Evolutionary conservation across 192 early-diverging fungal genomes (phyloP), one percentile per base, ranked within the genome.

Genomic region (Coemansia guatemalensis): DNA sequence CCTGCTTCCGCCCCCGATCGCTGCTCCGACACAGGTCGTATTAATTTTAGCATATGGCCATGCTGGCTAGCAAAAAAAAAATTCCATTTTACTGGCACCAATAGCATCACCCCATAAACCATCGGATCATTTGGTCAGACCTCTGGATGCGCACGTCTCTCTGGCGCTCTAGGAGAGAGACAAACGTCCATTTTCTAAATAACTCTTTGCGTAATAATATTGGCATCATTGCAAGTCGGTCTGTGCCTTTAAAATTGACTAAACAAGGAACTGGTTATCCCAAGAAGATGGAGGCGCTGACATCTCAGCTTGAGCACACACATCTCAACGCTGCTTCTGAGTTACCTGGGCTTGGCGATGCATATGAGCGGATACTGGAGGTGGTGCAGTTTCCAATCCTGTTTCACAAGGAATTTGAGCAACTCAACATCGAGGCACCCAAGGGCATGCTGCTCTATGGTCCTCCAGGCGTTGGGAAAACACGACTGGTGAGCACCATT

Each of bases 401-500:
- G 21, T 88, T 93, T 65, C 69, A 82, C 1, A 67, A 84, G 14
- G 67, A 87, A 39, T 86, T 94, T 41, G 51, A 67, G 50, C 73
- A 73, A 50, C 67, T 97, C 5, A 75, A 84, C 35, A 86, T 95
- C 25, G 91, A 95, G 41, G 88, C 86, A 51, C 95, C 94, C 17
- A 91, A 91, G 69, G 90, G 92, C 22, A 87, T 97, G 8, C 79
- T 99, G 8, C 69, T 99, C 0, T 90, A 96, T 67, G 97, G 97
- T 1, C 93, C 94, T 8, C 94, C 97, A 0, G 97, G 97, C 24
- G 92, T 96, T 2, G 97, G 97, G 21, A 99, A 99, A 62, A 99
- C 97, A 4, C 85, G 86, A 23, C 72, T 97, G 5, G 95, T 97
- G 1, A 76, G 83, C 2, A 78, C 80, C 3, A 78, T 95, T 11